Evolutionary conservation across 2,329 filamentous ascomycete genomes (phyloP).

Genomic region (Aspergillus texensis): DNA sequence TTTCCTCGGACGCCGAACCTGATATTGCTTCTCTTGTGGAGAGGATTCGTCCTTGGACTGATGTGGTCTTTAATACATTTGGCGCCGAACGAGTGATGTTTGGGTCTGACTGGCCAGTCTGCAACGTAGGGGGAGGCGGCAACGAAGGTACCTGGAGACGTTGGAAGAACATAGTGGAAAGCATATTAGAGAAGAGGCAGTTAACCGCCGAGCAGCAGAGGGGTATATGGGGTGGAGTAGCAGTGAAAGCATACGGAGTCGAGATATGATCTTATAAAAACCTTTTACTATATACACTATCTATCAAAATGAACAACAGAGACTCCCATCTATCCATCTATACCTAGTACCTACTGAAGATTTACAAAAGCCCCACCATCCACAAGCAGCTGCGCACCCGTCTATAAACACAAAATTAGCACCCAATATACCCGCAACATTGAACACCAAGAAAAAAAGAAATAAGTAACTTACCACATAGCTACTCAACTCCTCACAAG

Average conservation of each 20-base stretch:
- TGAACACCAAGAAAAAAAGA: constrained; percentile 13
- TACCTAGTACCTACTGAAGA: constrained; percentile 56
- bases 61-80: constrained; percentile 72
- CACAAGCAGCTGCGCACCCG: constrained; percentile 79
- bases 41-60: constrained; percentile 70
- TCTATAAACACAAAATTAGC: constrained; percentile 42
- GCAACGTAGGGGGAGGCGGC: constrained; percentile 66
- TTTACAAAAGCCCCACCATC: constrained; percentile 91
- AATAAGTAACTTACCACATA: constrained; percentile 61
- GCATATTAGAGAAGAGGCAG: constrained; percentile 55
- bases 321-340: not conserved
- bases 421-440: not conserved
- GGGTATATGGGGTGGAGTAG: constrained; percentile 73
- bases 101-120: constrained; percentile 92
- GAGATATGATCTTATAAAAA: constrained; percentile 17
- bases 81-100: constrained; percentile 78
- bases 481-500: constrained; percentile 73
- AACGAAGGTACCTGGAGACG: constrained; percentile 68
- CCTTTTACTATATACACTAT: constrained; percentile 5
- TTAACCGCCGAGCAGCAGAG: constrained; percentile 64
- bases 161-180: constrained; percentile 73
- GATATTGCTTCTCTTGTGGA: constrained; percentile 50
- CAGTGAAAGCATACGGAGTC: constrained; percentile 66
- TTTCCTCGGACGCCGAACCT: constrained; percentile 22
- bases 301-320: constrained; percentile 2